These are phyloP conservation scores for Candida qinlingensis DNA, from an alignment of 805 yeast species.

Conservation along the genomic window DNA sequence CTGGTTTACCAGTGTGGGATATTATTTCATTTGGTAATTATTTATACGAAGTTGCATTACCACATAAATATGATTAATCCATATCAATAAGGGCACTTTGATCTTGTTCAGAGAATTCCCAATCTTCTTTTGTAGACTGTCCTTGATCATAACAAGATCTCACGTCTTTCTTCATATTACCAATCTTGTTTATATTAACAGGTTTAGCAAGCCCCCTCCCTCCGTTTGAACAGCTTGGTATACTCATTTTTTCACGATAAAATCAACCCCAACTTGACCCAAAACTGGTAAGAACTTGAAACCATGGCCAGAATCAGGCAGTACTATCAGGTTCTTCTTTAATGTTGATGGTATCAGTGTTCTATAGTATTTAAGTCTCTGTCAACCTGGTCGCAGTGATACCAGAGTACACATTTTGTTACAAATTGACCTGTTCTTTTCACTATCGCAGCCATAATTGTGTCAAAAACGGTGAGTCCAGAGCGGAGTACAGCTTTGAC, in stretches of 20 bases:
- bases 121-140: conserved; percentile 18
- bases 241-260: conserved; percentile 29
- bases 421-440: too few species aligned
- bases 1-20: conserved; percentile 28
- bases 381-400: not conserved
- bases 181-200: conserved; percentile 25
- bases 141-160: conserved; percentile 30
- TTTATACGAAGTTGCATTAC: conserved; percentile 7
- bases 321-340: conserved; percentile 26
- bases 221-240: conserved; percentile 30
- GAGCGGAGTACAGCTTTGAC: too few species aligned
- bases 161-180: conserved; percentile 9
- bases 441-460: too few species aligned
- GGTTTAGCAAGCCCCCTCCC: conserved; percentile 24
- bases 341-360: conserved; percentile 29
- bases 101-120: conserved; percentile 12
- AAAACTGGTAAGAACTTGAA: conserved; percentile 30
- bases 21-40: conserved; percentile 25
- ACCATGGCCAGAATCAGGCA: conserved; percentile 33
- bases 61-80: not conserved
- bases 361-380: conserved; percentile 31
- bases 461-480: too few species aligned
- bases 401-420: too few species aligned
- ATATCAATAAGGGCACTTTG: not conserved
- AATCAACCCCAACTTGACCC: conserved; percentile 28